These are phyloP conservation scores for Gentiana dahurica DNA, from an alignment of 257 asterid species.

Conservation along the genomic window DNA sequence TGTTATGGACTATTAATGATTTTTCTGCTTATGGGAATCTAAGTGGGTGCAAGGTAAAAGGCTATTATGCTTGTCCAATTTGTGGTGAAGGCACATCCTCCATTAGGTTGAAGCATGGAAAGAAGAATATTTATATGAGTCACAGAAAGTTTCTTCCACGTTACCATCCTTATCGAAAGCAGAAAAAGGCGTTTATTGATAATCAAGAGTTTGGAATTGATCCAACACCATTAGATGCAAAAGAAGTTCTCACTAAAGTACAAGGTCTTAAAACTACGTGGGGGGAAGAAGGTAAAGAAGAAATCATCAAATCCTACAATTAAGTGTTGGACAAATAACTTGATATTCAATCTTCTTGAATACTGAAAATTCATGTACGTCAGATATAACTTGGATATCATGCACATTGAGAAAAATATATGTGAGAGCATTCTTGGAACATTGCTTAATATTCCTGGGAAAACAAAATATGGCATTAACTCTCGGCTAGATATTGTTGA, in stretches of 20 bases:
- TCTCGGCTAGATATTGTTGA: not conserved
- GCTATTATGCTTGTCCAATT: not conserved
- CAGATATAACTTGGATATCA: not conserved
- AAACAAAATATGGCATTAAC: not conserved
- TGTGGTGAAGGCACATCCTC: not conserved
- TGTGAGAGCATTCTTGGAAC: not conserved
- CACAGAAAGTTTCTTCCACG: slow-evolving; percentile 1
- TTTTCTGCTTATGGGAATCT: slow-evolving; percentile 4
- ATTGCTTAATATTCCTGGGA: not conserved
- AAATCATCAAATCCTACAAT: too few relatives aligned
- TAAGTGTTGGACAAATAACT: not conserved
- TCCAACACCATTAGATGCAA: not conserved
- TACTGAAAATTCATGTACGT: not conserved
- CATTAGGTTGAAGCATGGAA: not conserved
- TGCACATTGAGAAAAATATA: not conserved
- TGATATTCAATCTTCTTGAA: not conserved
- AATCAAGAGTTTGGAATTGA: not conserved
- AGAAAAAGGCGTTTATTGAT: not conserved
- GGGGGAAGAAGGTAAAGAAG: not conserved
- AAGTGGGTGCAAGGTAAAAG: not conserved
- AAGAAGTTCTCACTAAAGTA: not conserved
- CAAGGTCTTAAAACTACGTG: not conserved
- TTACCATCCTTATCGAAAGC: slow-evolving; percentile 1
- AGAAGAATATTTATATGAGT: not conserved
- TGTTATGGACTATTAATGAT: slow-evolving; percentile 12